Evolutionary conservation across 2,329 filamentous ascomycete genomes (phyloP), one percentile per base, ranked within the genome.

Genomic region (Daldinia sp.): DNA sequence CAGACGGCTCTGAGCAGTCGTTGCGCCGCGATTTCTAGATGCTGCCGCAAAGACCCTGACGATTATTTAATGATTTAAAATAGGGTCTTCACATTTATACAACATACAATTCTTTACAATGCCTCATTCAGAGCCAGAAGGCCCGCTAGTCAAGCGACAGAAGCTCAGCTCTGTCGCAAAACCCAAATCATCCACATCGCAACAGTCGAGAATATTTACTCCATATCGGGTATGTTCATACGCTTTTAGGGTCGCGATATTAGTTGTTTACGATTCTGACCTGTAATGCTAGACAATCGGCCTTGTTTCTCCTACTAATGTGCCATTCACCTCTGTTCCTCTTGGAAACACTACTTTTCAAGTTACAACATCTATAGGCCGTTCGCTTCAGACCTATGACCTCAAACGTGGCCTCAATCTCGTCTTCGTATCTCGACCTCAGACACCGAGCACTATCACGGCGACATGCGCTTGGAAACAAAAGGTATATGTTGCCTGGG

Each of bases 271-370:
- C 19, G 51, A n/a, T 47, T 62, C 57, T 70, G 32, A 53, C 50
- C 34, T 43, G 7, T 17, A 10, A 17, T 21, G 48, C 25, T 75
- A 97, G 92, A 97, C 94, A 47, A 86, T 99, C 68, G 95, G 95
- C 13, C 84, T 99, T 29, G 93, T 99, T 1, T 97, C 95, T 4
- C 93, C 95, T 0, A 97, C 94, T 2, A 80, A 83, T 49, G 93
- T 97, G 0, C 94, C 95, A 0, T 98, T 99, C 74, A 94, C 94
- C 1, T 90, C 91, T 4, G 85, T 96, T 29, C 91, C 94, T 0
- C 83, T 97, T 13, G 95, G 95, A 60, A 97, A 96, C 79, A 94
- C 92, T 0, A 96, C 93, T 3, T 99, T 97, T 75, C 95, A 99
- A 77, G 93, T 99, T 77, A 98, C 95, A 30, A 99, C 95, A 27